Percentiles rank a stretch among this genome's conserved stretches.
phyloP scores from a whole-genome alignment of 75 land plant genomes.

The Chamaecyparis obtusa region DNA sequence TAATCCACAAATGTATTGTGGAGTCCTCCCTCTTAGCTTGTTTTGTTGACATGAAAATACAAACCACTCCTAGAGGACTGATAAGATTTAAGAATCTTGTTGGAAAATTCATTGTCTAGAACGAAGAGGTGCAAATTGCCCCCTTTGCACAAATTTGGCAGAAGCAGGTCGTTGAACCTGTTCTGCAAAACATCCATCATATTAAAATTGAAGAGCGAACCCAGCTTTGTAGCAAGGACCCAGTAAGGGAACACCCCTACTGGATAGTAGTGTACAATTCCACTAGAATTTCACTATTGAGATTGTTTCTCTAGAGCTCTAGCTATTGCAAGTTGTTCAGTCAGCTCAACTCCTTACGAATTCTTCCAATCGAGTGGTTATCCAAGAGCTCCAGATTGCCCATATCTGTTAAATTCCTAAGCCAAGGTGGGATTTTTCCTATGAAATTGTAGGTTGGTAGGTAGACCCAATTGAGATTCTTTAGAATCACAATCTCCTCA shows the following conservation, averaged over 20 bases:
- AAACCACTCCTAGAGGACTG: slow-evolving; percentile 21
- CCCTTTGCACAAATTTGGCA: slow-evolving; percentile 42
- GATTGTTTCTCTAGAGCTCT: slow-evolving; percentile 15
- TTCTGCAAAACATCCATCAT: slow-evolving; percentile 68
- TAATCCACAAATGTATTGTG: slow-evolving; percentile 46
- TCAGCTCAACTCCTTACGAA: slow-evolving; percentile 19
- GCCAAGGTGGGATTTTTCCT: slow-evolving; percentile 14
- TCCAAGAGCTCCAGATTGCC: slow-evolving; percentile 5
- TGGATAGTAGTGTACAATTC: too few species aligned
- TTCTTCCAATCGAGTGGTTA: neutral
- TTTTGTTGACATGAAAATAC: slow-evolving; percentile 25
- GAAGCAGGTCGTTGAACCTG: slow-evolving; percentile 11
- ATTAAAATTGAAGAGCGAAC: slow-evolving; percentile 37
- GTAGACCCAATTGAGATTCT: slow-evolving; percentile 8
- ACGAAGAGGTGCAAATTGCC: slow-evolving; percentile 39
- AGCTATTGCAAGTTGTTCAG: slow-evolving; percentile 25
- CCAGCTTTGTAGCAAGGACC: slow-evolving; percentile 54
- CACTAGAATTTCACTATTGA: neutral
- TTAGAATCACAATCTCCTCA: slow-evolving; percentile 22
- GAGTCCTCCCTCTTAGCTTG: slow-evolving; percentile 55
- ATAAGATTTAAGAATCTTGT: slow-evolving; percentile 27
- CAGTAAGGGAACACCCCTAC: slow-evolving; percentile 49
- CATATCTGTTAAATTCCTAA: slow-evolving; percentile 1
- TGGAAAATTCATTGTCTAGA: slow-evolving; percentile 25
- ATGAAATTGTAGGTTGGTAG: slow-evolving; percentile 1